Base-by-base conservation (phyloP, 805 yeast genomes). In the Suhomyces sp. region DNA sequence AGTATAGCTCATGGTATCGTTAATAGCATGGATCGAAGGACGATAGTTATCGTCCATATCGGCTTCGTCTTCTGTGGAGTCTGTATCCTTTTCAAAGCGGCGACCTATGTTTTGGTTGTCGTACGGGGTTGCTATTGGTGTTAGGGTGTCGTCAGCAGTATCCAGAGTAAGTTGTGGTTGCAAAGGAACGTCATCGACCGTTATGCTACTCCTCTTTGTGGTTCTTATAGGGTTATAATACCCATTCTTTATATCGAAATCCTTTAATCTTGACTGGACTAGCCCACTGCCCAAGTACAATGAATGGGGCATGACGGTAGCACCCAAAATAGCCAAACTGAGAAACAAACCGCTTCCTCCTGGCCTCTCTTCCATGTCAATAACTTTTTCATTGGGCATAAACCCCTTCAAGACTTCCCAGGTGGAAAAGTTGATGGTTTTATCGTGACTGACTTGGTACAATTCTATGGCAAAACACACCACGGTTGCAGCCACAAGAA, bases 271-370 rank as follows among this genome's bases (percentile, higher is more conserved):
- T 23, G 96, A 88, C 66, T 90, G 96, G 6, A 90, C 97, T 48
- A 91, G 73, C 5, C 94, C 93, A 0, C 94, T 87, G 1, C 97
- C 97, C 52, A 91, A 72, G 61, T 87, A 90, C 48, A 91, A 72
- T 1, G 92, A 85, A 64, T 91, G 97, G 1, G 97, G 97, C 97
- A 91, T 91, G 23, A 91, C 97, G 0, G 97, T 91, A 9, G 97
- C 97, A 23, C 97, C 97, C 50, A 90, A 75, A 47, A 91, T 88
- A 24, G 96, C 97, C 59, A 92, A 76, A 23, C 93, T 83, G 19
- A 90, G 72, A 63, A 85, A 90, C 27, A 88, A 70, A 0, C 96
- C 94, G 62, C 81, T 70, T 31, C 69, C 67, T 12, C 68, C 69
- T 3, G 46, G 38, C 36, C 53, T 49, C 29, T 55, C 58, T 6